Evolutionary conservation across 495 filamentous ascomycete species (phyloP), one percentile per base, ranked within the genome.

Genomic region (Cercophora newfieldiana): DNA sequence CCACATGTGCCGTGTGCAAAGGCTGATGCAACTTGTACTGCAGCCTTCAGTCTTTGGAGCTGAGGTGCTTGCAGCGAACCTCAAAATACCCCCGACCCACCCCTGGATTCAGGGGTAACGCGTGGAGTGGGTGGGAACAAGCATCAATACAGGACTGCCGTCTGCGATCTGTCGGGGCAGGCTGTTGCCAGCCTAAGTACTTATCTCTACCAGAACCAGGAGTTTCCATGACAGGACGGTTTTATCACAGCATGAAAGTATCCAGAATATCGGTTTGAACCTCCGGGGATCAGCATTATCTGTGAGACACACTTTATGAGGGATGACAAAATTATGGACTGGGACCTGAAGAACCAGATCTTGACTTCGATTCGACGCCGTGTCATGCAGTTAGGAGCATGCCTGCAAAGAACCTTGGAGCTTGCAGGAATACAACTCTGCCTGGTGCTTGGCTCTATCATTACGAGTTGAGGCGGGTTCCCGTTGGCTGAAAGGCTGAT

Each of bases 201-300:
- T n/a, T n/a, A n/a, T n/a, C n/a, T n/a, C n/a, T n/a, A n/a, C n/a
- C n/a, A n/a, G n/a, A n/a, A n/a, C n/a, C n/a, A n/a, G n/a, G n/a
- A n/a, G n/a, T n/a, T n/a, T 12, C 30, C 30, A 33, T 33, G 30
- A 33, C 30, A 33, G 30, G 5, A 33, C n/a, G n/a, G 30, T 4
- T 33, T 33, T 44, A 14, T 14, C 37, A 44, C 37, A 44, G 37
- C 37, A 22, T 26, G n/a, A 3, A 14, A 2, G n/a, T 53, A 53
- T 19, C 24, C 54, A 30, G 22, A 57, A 19, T 26, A 6, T 60
- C 33, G 33, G 5, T 44, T 60, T 26, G 31, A 48, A 48, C 48
- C 21, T 28, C 58, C 58, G 58, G 58, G 58, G 6, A 22, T 18
- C 58, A 48, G 33, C 58, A 26, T 60, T 25, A 60, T 60, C 31